Evolutionary conservation across 805 yeast species (phyloP).

Genomic region (Myxozyma sirexii): DNA sequence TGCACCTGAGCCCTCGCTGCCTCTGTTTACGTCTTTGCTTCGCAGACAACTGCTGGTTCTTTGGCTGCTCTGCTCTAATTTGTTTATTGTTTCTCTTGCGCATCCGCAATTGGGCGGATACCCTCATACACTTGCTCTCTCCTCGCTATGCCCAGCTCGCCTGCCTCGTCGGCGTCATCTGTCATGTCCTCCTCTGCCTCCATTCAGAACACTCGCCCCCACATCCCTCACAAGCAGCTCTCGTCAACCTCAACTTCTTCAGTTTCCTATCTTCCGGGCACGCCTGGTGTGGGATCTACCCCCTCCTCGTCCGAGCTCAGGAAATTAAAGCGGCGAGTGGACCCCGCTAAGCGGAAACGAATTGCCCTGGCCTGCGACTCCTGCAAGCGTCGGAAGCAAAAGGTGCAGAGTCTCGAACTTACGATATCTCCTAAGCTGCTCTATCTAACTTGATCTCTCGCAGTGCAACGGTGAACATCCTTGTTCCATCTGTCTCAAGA

Average conservation of each 20-base stretch:
- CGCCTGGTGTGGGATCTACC: conserved; percentile 8
- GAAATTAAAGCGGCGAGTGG: conserved; percentile 34
- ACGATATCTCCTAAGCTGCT: neutral
- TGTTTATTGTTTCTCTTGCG: too few species aligned
- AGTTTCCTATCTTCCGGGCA: neutral
- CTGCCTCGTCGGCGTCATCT: conserved; percentile 6
- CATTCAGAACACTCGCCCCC: neutral
- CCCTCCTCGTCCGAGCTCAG: conserved; percentile 31
- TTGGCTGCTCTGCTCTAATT: neutral
- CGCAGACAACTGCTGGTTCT: neutral
- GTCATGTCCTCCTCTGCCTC: neutral
- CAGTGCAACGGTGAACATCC: conserved; percentile 44
- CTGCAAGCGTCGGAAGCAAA: conserved; percentile 50
- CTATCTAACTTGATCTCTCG: conserved; percentile 16
- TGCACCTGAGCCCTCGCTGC: too few species aligned
- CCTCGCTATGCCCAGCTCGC: conserved; percentile 1
- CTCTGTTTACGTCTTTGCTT: neutral
- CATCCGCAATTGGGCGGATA: too few species aligned
- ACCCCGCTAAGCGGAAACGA: conserved; percentile 44
- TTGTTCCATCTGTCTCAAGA: conserved; percentile 43
- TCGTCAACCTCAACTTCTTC: conserved; percentile 1
- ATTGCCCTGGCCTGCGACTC: conserved; percentile 53
- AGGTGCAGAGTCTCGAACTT: conserved; percentile 8
- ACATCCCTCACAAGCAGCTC: neutral
- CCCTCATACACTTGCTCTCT: too few species aligned